Percentiles rank a stretch among this genome's conserved stretches.
These are phyloP conservation scores for Pecoramyces ruminantium DNA, from an alignment of 192 early-diverging fungal species.

Conservation along the genomic window DNA sequence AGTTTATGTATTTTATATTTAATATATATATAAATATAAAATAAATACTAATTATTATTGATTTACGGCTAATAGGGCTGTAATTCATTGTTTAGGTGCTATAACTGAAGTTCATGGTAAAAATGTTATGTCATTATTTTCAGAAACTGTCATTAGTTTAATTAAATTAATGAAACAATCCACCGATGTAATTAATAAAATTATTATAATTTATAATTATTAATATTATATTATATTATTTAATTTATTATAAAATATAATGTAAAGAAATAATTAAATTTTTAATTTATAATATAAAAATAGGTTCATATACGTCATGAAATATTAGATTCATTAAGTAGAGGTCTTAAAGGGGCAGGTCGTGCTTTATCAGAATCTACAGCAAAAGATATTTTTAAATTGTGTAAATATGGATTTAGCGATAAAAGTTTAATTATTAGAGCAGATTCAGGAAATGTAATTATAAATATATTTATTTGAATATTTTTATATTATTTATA, in stretches of 20 bases:
- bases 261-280: too few species aligned
- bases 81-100: constrained; percentile 54
- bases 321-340: constrained; percentile 39
- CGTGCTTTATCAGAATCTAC: constrained; percentile 48
- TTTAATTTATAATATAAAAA: constrained; percentile 3
- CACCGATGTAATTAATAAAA: constrained; percentile 8
- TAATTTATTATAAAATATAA: too few species aligned
- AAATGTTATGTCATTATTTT: constrained; percentile 55
- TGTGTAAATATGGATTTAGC: constrained; percentile 33
- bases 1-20: too few species aligned
- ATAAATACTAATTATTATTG: too few species aligned
- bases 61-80: too few species aligned
- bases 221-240: too few species aligned
- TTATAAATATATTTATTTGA: too few species aligned
- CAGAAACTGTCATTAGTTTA: constrained; percentile 40
- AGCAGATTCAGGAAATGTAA: constrained; percentile 46
- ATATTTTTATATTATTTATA: too few species aligned
- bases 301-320: constrained; percentile 40
- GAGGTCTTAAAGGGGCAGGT: constrained; percentile 54
- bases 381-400: constrained; percentile 54
- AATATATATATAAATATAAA: too few species aligned
- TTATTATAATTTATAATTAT: too few species aligned
- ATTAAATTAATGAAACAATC: constrained; percentile 47
- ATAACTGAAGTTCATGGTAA: constrained; percentile 58
- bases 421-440: constrained; percentile 59